Evolutionary conservation across 2,329 filamentous ascomycete species (phyloP), one percentile per base, ranked within the genome.

Genomic region (Ophiocordyceps australis): DNA sequence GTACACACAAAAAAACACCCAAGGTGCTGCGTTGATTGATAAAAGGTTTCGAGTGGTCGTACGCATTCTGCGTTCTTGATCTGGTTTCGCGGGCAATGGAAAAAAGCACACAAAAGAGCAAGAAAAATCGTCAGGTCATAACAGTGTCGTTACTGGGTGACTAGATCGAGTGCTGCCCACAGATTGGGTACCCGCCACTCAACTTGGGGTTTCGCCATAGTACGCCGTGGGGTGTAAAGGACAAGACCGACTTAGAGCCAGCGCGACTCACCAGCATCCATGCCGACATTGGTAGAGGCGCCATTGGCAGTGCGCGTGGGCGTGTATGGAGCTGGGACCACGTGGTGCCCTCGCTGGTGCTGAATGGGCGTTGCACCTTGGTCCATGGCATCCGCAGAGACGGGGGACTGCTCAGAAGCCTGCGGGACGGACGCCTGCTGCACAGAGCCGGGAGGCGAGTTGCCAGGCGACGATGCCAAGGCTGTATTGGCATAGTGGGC

Each of bases 191-290:
- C 37, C 39, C 32, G 34, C 34, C 25, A 35, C n/a, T n/a, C n/a
- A n/a, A n/a, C n/a, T n/a, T n/a, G n/a, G n/a, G n/a, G n/a, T n/a
- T n/a, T n/a, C n/a, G n/a, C n/a, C n/a, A n/a, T n/a, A n/a, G n/a
- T n/a, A n/a, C n/a, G n/a, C n/a, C n/a, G n/a, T n/a, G n/a, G n/a
- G n/a, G n/a, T n/a, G n/a, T n/a, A n/a, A n/a, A n/a, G n/a, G n/a
- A n/a, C n/a, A n/a, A n/a, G n/a, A n/a, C n/a, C n/a, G 35, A 29
- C 28, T 49, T 54, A 56, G 39, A 55, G 34, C 54, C 52, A 56
- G 31, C 42, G 48, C 17, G 40, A 21, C 37, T 54, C 52, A 31
- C 43, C 43, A 20, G 39, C 40, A 23, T 49, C 45, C 22, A 32
- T 34, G 19, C 35, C 32, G 28, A 34, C 36, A 20, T 36, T 38